A percentile compares a stretch with the other conserved stretches of the same genome.
phyloP scores from a whole-genome alignment of 768 basidiomycete genomes.

The Mycena maculata region DNA sequence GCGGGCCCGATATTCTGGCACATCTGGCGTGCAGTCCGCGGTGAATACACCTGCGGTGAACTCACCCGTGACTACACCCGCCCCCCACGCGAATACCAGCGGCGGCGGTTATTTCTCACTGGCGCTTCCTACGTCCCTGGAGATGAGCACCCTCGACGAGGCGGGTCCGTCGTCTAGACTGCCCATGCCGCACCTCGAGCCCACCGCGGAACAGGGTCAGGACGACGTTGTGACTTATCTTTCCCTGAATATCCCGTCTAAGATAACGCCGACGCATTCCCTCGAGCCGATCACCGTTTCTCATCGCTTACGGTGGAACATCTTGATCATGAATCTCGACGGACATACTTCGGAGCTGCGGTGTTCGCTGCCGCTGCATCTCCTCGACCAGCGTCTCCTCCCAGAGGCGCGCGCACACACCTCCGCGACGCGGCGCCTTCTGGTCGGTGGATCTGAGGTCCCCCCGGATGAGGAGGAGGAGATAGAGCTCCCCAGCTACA shows the following conservation, averaged over 20 bases:
- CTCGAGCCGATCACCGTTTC: conserved; percentile 80
- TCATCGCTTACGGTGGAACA: conserved; percentile 86
- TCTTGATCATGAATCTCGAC: conserved; percentile 85
- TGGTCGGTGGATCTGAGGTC: conserved; percentile 58
- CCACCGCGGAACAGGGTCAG: conserved; percentile 35
- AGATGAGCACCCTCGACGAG: conserved; percentile 3
- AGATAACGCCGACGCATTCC: conserved; percentile 74
- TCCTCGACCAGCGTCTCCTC: conserved; percentile 80
- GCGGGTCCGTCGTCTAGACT: conserved; percentile 18
- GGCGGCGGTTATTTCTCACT: conserved; percentile 24
- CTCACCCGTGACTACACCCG: background rate
- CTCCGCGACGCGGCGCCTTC: conserved; percentile 78
- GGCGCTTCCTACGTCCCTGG: background rate
- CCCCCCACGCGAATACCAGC: background rate
- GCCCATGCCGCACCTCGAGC: background rate
- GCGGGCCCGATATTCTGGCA: conserved; percentile 33
- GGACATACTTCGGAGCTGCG: conserved; percentile 96
- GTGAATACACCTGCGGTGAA: background rate
- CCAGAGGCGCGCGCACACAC: conserved; percentile 82
- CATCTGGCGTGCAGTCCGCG: background rate
- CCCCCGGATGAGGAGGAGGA: conserved; percentile 63
- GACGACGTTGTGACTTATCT: conserved; percentile 72
- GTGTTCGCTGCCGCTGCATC: conserved; percentile 89
- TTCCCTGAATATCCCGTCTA: conserved; percentile 68
- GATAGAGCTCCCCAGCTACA: conserved; percentile 89